A percentile compares a stretch with the other conserved stretches of the same genome.
phyloP scores from a whole-genome alignment of 2,329 filamentous ascomycete genomes.

The Claviceps paspali region DNA sequence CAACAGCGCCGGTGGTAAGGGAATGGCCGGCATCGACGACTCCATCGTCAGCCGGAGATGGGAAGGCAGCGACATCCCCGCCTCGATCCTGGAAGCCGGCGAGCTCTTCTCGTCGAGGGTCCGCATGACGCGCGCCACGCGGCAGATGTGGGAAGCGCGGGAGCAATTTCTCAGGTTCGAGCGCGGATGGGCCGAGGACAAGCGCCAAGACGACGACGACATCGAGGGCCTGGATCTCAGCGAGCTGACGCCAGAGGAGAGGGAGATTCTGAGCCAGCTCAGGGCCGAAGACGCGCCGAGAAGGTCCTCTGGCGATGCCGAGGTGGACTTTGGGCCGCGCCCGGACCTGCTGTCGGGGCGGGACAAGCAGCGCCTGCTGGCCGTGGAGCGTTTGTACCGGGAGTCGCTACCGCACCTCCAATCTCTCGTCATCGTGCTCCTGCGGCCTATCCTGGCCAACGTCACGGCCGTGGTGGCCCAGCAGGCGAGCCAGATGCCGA shows the following conservation, averaged over 20 bases:
- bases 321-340: conserved; percentile 32
- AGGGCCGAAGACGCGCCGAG: conserved; percentile 23
- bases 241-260: conserved; percentile 27
- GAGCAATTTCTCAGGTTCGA: conserved; percentile 87
- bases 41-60: conserved; percentile 67
- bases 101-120: conserved; percentile 82
- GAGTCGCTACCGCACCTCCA: conserved; percentile 73
- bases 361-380: conserved; percentile 48
- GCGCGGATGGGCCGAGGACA: conserved; percentile 60
- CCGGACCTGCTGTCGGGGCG: conserved; percentile 32
- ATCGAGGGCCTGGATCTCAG: conserved; percentile 32
- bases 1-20: conserved; percentile 83
- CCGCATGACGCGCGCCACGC: conserved; percentile 78
- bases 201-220: conserved; percentile 25
- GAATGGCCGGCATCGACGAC: conserved; percentile 65
- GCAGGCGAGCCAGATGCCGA: conserved; percentile 31
- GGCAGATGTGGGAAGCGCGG: conserved; percentile 88
- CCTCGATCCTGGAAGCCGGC: conserved; percentile 88
- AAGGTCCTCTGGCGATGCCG: conserved; percentile 4
- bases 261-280: conserved; percentile 26
- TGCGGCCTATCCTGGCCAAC: conserved; percentile 77
- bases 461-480: conserved; percentile 70
- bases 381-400: conserved; percentile 70
- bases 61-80: conserved; percentile 88
- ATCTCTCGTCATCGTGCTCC: conserved; percentile 79